These are phyloP conservation scores for Lineolata rhizophorae DNA, from an alignment of 495 filamentous ascomycete genomes.

Conservation along the genomic window DNA sequence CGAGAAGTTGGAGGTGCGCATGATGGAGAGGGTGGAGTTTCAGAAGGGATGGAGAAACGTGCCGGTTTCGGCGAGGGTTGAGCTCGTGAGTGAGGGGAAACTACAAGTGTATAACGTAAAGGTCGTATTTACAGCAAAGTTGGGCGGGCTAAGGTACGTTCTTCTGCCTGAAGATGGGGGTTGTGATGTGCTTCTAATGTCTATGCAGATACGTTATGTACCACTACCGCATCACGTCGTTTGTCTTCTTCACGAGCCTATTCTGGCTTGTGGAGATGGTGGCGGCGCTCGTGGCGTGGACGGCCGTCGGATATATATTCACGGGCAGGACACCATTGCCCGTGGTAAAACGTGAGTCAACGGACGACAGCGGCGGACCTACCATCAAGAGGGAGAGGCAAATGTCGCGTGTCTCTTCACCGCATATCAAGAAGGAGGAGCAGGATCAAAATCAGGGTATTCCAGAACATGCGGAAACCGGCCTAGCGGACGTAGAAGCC, in stretches of 20 bases:
- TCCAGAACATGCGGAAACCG: slow-evolving; percentile 6
- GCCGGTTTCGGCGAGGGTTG: slow-evolving; percentile 35
- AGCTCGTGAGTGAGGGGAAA: slow-evolving; percentile 29
- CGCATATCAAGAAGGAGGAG: slow-evolving; percentile 11
- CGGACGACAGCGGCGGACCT: slow-evolving; percentile 2
- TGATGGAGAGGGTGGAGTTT: slow-evolving; percentile 55
- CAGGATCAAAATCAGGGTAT: slow-evolving; percentile 4
- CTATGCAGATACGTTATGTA: slow-evolving; percentile 40
- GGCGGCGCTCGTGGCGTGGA: slow-evolving; percentile 36
- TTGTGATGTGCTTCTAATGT: neutral
- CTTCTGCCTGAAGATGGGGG: neutral
- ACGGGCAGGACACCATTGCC: neutral
- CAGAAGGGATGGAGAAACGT: slow-evolving; percentile 28
- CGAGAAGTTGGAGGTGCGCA: slow-evolving; percentile 36
- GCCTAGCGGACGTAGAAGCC: slow-evolving; percentile 14
- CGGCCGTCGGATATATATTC: slow-evolving; percentile 10
- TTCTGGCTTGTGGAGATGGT: slow-evolving; percentile 60
- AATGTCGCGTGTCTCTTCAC: slow-evolving; percentile 20
- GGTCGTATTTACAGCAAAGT: slow-evolving; percentile 45
- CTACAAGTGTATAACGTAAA: slow-evolving; percentile 54
- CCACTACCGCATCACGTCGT: slow-evolving; percentile 44
- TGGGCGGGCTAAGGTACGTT: slow-evolving; percentile 43
- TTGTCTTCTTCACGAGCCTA: slow-evolving; percentile 36
- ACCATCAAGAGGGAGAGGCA: slow-evolving; percentile 10
- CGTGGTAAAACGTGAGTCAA: slow-evolving; percentile 7